Evolutionary conservation across 306 rosid genomes (phyloP).

Genomic region (Abrus precatorius): DNA sequence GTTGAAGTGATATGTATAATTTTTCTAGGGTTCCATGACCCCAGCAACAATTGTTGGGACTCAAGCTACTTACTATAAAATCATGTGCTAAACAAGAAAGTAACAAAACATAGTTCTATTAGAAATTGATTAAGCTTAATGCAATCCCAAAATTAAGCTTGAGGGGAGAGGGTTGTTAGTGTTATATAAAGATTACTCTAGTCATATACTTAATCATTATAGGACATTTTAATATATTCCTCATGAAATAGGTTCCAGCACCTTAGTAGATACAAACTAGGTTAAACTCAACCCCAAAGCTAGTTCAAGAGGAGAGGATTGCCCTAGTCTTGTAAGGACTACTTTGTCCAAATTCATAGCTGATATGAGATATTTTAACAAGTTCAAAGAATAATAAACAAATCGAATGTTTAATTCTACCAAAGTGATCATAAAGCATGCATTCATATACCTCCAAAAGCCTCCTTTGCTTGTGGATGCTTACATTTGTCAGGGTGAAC

Average conservation of each 20-base stretch:
- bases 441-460: conserved; percentile 81
- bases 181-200: not conserved
- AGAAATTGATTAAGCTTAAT: not conserved
- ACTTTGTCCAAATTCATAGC: not conserved
- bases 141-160: not conserved
- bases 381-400: conserved; percentile 32
- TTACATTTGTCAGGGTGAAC: conserved; percentile 99
- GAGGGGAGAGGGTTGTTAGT: not conserved
- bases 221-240: not conserved
- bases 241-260: too few relatives aligned
- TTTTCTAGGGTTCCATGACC: not conserved
- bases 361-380: not conserved
- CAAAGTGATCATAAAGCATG: conserved; percentile 29
- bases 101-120: conserved; percentile 24
- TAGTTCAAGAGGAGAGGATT: not conserved
- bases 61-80: conserved; percentile 4
- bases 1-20: not conserved
- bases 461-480: conserved; percentile 98
- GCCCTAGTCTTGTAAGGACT: not conserved
- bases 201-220: not conserved
- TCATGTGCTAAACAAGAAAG: not conserved
- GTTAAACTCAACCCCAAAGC: not conserved
- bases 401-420: conserved; percentile 12
- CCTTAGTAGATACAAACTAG: not conserved
- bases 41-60: not conserved